Evolutionary conservation across 164 flowering plant species (phyloP).

Genomic region (Sextonia rubra): DNA sequence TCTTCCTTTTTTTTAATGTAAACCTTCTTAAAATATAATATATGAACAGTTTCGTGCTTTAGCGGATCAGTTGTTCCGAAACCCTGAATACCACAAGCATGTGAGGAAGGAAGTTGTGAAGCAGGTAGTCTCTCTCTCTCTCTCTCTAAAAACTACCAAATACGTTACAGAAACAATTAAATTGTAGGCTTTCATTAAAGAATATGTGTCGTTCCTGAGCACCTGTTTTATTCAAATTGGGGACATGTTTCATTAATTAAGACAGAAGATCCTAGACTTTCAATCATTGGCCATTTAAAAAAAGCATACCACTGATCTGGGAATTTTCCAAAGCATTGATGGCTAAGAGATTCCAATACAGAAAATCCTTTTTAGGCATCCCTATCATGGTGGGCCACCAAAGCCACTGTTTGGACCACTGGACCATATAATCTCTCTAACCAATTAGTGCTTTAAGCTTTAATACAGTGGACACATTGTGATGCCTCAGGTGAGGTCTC

Average conservation of each 20-base stretch:
- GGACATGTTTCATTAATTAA: neutral
- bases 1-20: neutral
- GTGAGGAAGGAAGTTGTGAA: conserved; percentile 71
- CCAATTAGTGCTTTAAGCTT: neutral
- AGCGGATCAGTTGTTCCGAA: conserved; percentile 84
- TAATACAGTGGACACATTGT: neutral
- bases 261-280: neutral
- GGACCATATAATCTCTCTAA: neutral
- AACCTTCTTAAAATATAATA: neutral
- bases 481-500: neutral
- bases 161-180: neutral
- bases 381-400: neutral
- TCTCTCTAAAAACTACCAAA: neutral
- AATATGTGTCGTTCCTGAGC: too few species aligned
- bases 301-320: neutral
- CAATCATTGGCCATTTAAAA: neutral
- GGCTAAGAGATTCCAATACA: neutral
- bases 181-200: neutral
- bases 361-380: neutral
- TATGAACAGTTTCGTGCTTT: conserved; percentile 81
- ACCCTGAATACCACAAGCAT: conserved; percentile 79
- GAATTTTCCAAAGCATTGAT: neutral
- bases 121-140: conserved; percentile 47
- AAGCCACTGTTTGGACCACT: neutral
- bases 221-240: neutral